Conservation (phyloP, 805 yeast genomes). For the Lipomyces orientalis region DNA sequence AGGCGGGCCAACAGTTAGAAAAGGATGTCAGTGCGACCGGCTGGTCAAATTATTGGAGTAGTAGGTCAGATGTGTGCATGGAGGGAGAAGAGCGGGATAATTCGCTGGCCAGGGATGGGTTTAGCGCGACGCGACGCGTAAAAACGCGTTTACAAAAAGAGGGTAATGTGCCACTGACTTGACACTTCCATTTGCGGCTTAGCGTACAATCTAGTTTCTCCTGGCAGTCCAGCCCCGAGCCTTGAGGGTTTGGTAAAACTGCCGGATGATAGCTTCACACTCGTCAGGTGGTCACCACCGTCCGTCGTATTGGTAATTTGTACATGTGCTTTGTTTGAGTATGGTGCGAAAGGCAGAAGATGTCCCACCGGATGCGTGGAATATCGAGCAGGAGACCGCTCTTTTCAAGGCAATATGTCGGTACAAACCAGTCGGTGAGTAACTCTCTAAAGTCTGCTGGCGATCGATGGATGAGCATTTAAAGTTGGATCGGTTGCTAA, state of each 20-base stretch:
- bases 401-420: conserved; percentile 67
- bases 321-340: background rate
- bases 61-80: background rate
- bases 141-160: background rate
- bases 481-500: background rate
- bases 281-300: too few relatives aligned
- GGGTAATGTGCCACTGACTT: background rate
- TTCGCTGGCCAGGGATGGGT: background rate
- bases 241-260: too few relatives aligned
- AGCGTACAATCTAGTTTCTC: too few relatives aligned
- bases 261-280: too few relatives aligned
- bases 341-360: conserved; percentile 18
- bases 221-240: too few relatives aligned
- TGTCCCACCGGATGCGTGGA: conserved; percentile 52
- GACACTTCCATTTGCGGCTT: background rate
- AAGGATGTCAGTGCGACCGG: background rate
- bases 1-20: background rate
- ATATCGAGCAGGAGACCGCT: conserved; percentile 63
- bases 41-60: background rate
- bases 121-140: background rate
- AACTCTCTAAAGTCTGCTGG: conserved; percentile 15
- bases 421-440: conserved; percentile 69
- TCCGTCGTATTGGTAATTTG: too few relatives aligned
- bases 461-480: background rate
- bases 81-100: background rate